These are phyloP conservation scores for Pseudogymnoascus pannorum DNA, from an alignment of 2,329 filamentous ascomycete species.

Conservation along the genomic window DNA sequence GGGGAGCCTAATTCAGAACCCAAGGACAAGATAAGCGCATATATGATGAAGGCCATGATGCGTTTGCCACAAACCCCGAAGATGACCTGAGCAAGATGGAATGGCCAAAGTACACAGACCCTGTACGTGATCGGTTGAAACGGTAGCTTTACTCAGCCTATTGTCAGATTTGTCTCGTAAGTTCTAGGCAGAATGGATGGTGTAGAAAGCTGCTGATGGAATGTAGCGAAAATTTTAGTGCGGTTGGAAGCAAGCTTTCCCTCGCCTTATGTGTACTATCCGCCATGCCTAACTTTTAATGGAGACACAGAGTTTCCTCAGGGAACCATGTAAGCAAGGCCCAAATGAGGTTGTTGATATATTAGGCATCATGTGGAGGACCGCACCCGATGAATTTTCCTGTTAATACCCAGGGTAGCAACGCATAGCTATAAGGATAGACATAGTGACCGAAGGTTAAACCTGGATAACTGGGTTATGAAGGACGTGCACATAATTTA, in stretches of 20 bases:
- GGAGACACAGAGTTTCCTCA: constrained; percentile 19
- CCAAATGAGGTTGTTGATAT: background rate
- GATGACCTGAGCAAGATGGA: constrained; percentile 20
- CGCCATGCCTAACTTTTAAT: constrained; percentile 19
- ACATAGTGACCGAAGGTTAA: background rate
- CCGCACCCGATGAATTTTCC: background rate
- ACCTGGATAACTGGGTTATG: background rate
- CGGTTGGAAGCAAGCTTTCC: constrained; percentile 20
- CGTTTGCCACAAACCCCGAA: constrained; percentile 29
- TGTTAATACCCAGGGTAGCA: background rate
- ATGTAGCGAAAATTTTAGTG: constrained; percentile 20
- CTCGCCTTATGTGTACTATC: constrained; percentile 17
- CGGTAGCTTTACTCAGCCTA: background rate
- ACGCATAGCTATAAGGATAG: background rate
- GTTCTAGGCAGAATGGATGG: background rate
- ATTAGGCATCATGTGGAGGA: background rate
- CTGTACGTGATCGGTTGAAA: background rate
- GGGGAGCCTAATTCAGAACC: constrained; percentile 13
- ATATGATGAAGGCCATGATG: constrained; percentile 27
- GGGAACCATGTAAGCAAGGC: constrained; percentile 22
- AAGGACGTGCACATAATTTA: background rate
- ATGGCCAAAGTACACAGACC: constrained; percentile 15
- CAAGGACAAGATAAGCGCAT: constrained; percentile 15
- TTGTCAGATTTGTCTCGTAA: background rate
- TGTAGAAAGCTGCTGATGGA: background rate